These are phyloP conservation scores for Kwoniella dendrophila DNA, from an alignment of 768 basidiomycete genomes.

Conservation along the genomic window DNA sequence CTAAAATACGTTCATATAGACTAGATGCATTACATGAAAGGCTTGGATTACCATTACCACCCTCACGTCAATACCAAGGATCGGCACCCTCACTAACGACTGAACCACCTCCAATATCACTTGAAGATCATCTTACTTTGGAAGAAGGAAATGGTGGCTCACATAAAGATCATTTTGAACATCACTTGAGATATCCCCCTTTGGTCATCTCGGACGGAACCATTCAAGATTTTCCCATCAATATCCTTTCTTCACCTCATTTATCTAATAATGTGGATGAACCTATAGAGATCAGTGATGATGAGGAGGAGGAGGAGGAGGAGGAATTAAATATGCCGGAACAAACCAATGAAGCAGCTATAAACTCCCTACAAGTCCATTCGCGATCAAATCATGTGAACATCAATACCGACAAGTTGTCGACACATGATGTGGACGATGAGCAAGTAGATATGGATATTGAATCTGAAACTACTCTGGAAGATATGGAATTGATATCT, in stretches of 20 bases:
- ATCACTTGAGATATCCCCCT: not conserved
- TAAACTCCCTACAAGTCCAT: no score
- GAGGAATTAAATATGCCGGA: not conserved
- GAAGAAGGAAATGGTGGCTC: not conserved
- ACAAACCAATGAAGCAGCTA: no score
- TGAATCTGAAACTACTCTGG: not conserved
- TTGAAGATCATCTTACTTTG: not conserved
- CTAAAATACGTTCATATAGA: conserved; percentile 9
- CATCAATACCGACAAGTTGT: no score
- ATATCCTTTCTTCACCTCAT: not conserved
- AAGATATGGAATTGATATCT: not conserved
- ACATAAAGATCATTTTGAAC: no score
- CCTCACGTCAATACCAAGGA: not conserved
- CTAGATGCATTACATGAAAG: conserved; percentile 9
- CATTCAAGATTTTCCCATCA: not conserved
- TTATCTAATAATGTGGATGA: not conserved
- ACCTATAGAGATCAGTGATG: not conserved
- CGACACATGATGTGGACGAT: not conserved
- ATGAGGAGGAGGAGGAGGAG: not conserved
- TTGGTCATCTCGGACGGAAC: conserved; percentile 8
- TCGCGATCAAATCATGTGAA: no score
- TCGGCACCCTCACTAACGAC: not conserved
- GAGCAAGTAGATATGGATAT: not conserved
- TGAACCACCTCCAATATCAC: not conserved
- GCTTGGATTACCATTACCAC: not conserved